Conservation (phyloP, 139 green algal species). For the Deuterostichococcus epilithicus region DNA sequence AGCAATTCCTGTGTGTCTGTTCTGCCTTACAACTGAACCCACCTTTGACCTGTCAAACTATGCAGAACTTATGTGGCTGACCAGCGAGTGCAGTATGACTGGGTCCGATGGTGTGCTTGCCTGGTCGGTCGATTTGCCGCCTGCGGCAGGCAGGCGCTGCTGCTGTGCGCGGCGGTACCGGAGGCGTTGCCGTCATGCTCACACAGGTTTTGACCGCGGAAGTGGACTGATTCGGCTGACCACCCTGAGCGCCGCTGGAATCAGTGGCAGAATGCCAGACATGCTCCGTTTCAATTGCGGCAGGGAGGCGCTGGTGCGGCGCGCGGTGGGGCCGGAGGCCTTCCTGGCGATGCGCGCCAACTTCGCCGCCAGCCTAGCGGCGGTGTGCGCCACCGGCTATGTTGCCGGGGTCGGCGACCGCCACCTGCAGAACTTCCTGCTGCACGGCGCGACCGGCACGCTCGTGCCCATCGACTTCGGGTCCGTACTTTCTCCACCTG, state of each 20-base stretch:
- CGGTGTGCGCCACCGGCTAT: slow-evolving; percentile 41
- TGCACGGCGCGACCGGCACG: slow-evolving; percentile 39
- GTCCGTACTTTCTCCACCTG: not conserved
- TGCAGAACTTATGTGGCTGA: not conserved
- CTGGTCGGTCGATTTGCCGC: too few relatives aligned
- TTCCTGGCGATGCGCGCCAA: slow-evolving; percentile 44
- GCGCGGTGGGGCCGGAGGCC: slow-evolving; percentile 28
- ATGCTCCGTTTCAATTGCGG: not conserved
- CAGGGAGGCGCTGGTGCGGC: slow-evolving; percentile 31
- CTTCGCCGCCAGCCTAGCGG: slow-evolving; percentile 43
- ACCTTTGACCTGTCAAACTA: not conserved
- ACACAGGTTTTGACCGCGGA: not conserved
- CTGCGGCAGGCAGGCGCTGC: not conserved
- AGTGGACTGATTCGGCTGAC: not conserved
- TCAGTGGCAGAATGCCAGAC: not conserved
- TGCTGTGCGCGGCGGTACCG: too few relatives aligned
- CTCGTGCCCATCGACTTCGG: slow-evolving; percentile 78
- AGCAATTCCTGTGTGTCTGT: too few relatives aligned
- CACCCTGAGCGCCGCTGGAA: not conserved
- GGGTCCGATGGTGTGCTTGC: too few relatives aligned
- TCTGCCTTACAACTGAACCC: too few relatives aligned
- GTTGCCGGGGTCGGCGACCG: slow-evolving; percentile 65
- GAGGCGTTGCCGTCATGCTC: not conserved
- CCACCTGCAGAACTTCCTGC: slow-evolving; percentile 66
- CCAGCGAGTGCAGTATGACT: not conserved